Evolutionary conservation across 139 green algal species (phyloP).

Genomic region (Picochlorum sp.): DNA sequence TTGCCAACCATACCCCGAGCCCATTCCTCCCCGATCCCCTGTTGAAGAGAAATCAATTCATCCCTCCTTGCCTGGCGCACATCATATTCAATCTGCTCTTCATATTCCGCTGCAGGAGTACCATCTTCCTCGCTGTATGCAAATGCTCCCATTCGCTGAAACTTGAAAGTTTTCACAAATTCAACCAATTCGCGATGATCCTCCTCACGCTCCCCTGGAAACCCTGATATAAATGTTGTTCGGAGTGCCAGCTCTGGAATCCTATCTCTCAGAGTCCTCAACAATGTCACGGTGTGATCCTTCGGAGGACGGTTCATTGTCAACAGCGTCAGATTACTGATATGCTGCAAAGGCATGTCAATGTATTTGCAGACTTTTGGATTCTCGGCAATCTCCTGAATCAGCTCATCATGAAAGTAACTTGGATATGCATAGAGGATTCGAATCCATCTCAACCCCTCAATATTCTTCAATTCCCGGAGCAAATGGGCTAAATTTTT

Average conservation of each 20-base stretch:
- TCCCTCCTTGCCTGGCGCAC: conserved; percentile 56
- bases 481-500: conserved; percentile 64
- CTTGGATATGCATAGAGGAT: conserved; percentile 84
- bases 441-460: conserved; percentile 73
- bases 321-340: conserved; percentile 73
- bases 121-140: conserved; percentile 80
- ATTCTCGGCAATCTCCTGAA: conserved; percentile 80
- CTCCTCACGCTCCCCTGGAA: conserved; percentile 69
- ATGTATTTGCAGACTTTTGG: conserved; percentile 91
- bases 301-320: conserved; percentile 76
- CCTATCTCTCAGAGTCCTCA: conserved; percentile 60
- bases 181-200: conserved; percentile 69
- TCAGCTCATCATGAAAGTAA: conserved; percentile 66
- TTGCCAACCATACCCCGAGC: conserved; percentile 49
- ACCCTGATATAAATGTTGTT: conserved; percentile 85
- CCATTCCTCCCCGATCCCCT: conserved; percentile 56
- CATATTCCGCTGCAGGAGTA: conserved; percentile 65
- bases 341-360: conserved; percentile 93
- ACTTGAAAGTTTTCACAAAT: conserved; percentile 57
- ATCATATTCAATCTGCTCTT: conserved; percentile 37
- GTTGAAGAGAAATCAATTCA: conserved; percentile 67
- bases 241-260: conserved; percentile 75
- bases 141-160: conserved; percentile 80
- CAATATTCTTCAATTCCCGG: conserved; percentile 55
- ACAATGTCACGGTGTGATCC: conserved; percentile 55